These are phyloP conservation scores for Dalechampia spathulata DNA, from an alignment of 441 rosid species.

Conservation along the genomic window DNA sequence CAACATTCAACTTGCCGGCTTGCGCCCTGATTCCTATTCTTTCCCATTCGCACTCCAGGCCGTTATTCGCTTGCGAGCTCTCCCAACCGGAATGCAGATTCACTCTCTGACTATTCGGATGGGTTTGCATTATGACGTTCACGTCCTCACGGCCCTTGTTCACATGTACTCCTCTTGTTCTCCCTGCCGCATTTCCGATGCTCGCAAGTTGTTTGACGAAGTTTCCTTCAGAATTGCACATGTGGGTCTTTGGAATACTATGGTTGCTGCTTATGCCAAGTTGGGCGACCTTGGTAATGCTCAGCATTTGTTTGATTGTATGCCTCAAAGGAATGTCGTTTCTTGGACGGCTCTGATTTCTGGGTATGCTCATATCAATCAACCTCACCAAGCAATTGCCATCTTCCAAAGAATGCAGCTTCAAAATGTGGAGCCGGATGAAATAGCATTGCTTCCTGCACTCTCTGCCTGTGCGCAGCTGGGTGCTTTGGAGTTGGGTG, in stretches of 20 bases:
- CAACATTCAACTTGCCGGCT: slow-evolving; percentile 29
- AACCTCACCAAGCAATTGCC: slow-evolving; percentile 40
- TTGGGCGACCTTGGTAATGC: slow-evolving; percentile 39
- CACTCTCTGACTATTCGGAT: slow-evolving; percentile 37
- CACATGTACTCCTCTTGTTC: slow-evolving; percentile 39
- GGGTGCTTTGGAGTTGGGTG: slow-evolving; percentile 58
- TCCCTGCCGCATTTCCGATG: slow-evolving; percentile 20
- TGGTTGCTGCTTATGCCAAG: slow-evolving; percentile 42
- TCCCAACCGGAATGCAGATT: slow-evolving; percentile 40
- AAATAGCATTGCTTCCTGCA: slow-evolving; percentile 46
- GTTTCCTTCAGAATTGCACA: slow-evolving; percentile 15
- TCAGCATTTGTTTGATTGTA: slow-evolving; percentile 29
- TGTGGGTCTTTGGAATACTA: slow-evolving; percentile 51
- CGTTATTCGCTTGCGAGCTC: slow-evolving; percentile 24
- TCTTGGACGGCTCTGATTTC: slow-evolving; percentile 58
- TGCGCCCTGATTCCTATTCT: slow-evolving; percentile 56
- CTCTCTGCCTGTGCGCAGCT: slow-evolving; percentile 64
- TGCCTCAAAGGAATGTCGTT: slow-evolving; percentile 44
- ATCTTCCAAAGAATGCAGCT: slow-evolving; percentile 47
- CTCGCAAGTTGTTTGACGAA: slow-evolving; percentile 53
- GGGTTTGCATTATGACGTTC: slow-evolving; percentile 39
- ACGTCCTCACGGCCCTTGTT: slow-evolving; percentile 46
- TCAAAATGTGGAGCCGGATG: slow-evolving; percentile 56
- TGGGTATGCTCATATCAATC: slow-evolving; percentile 36
- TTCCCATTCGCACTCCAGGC: slow-evolving; percentile 52